Percentiles rank a stretch among this genome's conserved stretches.
Conservation (phyloP, 108 stramenopile species). For the Phaeodactylum tricornutum region DNA sequence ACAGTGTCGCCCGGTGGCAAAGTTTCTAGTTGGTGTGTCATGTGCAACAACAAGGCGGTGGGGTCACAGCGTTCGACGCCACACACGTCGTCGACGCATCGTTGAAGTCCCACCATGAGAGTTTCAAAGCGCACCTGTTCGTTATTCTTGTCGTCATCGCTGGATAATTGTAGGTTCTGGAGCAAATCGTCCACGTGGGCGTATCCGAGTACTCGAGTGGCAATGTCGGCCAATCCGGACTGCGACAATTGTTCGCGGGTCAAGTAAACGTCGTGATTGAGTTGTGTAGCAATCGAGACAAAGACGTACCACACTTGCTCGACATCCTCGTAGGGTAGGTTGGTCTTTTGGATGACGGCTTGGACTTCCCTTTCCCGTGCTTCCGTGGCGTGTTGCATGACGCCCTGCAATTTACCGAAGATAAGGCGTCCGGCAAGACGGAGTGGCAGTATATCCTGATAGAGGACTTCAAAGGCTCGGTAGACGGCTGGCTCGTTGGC, state of each 20-base stretch:
- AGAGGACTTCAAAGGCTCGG: slow-evolving; percentile 67
- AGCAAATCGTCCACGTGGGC: background rate
- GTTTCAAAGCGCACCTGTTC: slow-evolving; percentile 14
- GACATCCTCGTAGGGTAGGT: slow-evolving; percentile 9
- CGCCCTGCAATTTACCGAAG: slow-evolving; percentile 25
- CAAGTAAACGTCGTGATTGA: slow-evolving; percentile 11
- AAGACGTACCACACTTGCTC: slow-evolving; percentile 14
- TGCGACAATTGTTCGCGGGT: slow-evolving; percentile 16
- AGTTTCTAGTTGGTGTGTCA: too few species aligned
- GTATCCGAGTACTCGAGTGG: slow-evolving; percentile 11
- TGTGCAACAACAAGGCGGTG: background rate
- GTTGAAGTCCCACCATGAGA: slow-evolving; percentile 28
- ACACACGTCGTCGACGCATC: slow-evolving; percentile 8
- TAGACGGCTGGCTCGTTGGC: slow-evolving; percentile 51
- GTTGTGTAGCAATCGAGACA: slow-evolving; percentile 6
- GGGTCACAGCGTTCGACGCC: slow-evolving; percentile 10
- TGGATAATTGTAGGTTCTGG: slow-evolving; percentile 4
- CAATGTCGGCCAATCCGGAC: slow-evolving; percentile 13
- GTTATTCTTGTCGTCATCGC: slow-evolving; percentile 3
- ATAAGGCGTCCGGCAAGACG: slow-evolving; percentile 67
- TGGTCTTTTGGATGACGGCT: slow-evolving; percentile 17
- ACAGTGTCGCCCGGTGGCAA: background rate
- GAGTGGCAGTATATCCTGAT: slow-evolving; percentile 66
- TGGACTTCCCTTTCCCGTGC: slow-evolving; percentile 20
- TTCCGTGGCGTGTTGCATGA: slow-evolving; percentile 38